Conservation (phyloP, 257 asterid species). For the Solanum megistacrolobum region DNA sequence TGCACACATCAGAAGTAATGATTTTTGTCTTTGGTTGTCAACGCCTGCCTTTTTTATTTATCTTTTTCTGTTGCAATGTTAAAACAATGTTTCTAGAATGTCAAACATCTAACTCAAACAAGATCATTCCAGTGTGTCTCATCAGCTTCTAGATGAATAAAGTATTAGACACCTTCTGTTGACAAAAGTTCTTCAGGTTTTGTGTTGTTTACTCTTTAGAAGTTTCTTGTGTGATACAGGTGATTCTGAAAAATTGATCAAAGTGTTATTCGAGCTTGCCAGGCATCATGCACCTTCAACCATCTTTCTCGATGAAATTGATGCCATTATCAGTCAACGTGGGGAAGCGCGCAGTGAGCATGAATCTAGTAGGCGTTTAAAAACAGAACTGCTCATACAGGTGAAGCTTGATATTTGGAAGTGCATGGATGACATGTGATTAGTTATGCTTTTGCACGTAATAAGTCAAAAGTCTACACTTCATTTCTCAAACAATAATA, state of each 20-base stretch:
- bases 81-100: neutral
- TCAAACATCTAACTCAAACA: neutral
- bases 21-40: neutral
- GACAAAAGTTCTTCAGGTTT: neutral
- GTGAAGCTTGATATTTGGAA: constrained; percentile 23
- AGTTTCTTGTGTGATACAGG: constrained; percentile 39
- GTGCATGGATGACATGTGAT: constrained; percentile 2
- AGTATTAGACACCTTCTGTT: neutral
- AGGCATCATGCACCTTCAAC: constrained; percentile 98
- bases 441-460: neutral
- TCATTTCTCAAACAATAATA: neutral
- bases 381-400: constrained; percentile 96
- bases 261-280: constrained; percentile 93
- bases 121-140: neutral
- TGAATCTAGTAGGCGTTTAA: constrained; percentile 97
- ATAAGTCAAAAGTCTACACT: neutral
- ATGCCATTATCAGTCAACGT: constrained; percentile 94
- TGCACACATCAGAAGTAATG: neutral
- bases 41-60: neutral
- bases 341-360: constrained; percentile 98
- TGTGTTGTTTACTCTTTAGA: neutral
- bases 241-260: constrained; percentile 92
- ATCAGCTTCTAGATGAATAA: neutral
- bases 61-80: neutral
- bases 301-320: constrained; percentile 94